A percentile compares a stretch with the other conserved stretches of the same genome.
These are phyloP conservation scores for Acacia pycnantha DNA, from an alignment of 331 rosid genomes.

Conservation along the genomic window DNA sequence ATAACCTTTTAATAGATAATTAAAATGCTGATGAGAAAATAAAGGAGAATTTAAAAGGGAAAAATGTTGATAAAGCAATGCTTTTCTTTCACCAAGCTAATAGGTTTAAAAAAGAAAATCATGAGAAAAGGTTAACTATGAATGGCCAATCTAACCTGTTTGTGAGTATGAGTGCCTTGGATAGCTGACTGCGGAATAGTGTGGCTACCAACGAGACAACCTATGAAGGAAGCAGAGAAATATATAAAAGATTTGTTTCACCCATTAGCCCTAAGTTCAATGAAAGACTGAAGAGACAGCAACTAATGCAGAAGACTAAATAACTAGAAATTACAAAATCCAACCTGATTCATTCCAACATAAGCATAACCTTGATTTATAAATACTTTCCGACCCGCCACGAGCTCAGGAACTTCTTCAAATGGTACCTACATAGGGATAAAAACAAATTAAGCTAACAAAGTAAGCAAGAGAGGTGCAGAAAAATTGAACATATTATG, in stretches of 20 bases:
- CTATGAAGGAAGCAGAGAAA: conserved; percentile 41
- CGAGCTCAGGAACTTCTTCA: conserved; percentile 97
- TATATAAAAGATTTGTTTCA: conserved; percentile 9
- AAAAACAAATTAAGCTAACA: conserved; percentile 11
- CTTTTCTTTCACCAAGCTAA: neutral
- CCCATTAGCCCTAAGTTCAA: neutral
- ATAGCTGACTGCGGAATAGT: conserved; percentile 76
- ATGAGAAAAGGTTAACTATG: neutral
- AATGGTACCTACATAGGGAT: conserved; percentile 68
- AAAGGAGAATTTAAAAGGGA: neutral
- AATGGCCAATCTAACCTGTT: conserved; percentile 59
- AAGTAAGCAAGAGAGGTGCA: conserved; percentile 9
- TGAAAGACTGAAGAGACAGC: conserved; percentile 21
- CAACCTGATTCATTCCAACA: conserved; percentile 87
- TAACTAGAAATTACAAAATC: conserved; percentile 14
- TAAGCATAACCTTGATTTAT: conserved; percentile 79
- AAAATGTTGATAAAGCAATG: neutral
- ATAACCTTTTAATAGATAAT: neutral
- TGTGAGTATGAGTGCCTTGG: conserved; percentile 82
- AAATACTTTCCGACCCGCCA: conserved; percentile 81
- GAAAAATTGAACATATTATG: neutral
- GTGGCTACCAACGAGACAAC: conserved; percentile 81
- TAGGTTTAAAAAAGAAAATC: neutral
- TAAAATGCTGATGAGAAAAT: neutral
- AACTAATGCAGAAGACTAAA: neutral